Percentiles rank a stretch among this genome's conserved stretches.
Conservation (phyloP, 2,329 filamentous ascomycete species). For the Pyricularia sp. region DNA sequence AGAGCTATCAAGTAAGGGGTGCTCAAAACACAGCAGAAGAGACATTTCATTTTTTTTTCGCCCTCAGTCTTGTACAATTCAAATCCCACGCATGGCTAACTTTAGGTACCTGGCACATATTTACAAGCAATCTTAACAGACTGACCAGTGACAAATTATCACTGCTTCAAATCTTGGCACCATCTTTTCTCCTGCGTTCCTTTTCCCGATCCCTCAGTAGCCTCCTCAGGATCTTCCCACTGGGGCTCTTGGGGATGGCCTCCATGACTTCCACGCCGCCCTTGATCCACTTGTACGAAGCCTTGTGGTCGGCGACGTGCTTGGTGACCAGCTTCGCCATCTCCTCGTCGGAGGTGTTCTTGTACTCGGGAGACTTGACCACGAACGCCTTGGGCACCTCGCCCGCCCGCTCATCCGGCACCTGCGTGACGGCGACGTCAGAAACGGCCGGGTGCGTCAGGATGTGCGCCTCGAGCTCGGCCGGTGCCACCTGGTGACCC, state of each 20-base stretch:
- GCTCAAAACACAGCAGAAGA: background rate
- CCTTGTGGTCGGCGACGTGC: constrained; percentile 53
- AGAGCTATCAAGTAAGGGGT: too few species aligned
- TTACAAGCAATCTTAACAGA: background rate
- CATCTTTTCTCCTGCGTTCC: constrained; percentile 48
- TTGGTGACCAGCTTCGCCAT: constrained; percentile 39
- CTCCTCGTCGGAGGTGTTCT: constrained; percentile 30
- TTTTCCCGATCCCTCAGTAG: constrained; percentile 62
- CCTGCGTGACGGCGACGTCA: constrained; percentile 66
- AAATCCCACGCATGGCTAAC: background rate
- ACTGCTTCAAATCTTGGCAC: constrained; percentile 47
- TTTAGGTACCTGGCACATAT: background rate
- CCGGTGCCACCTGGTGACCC: constrained; percentile 71
- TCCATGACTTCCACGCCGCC: constrained; percentile 52
- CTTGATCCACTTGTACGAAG: constrained; percentile 56
- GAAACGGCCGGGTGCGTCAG: constrained; percentile 60
- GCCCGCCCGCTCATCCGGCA: constrained; percentile 48
- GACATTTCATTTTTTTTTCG: background rate
- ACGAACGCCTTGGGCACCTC: constrained; percentile 57
- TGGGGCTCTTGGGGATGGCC: constrained; percentile 58
- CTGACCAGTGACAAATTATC: background rate
- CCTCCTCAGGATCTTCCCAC: constrained; percentile 59
- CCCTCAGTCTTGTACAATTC: background rate
- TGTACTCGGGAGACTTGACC: constrained; percentile 28
- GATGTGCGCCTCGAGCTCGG: constrained; percentile 70